Evolutionary conservation across 805 yeast species (phyloP), one percentile per base, ranked within the genome.

Genomic region (Wickerhamiella parazyma): DNA sequence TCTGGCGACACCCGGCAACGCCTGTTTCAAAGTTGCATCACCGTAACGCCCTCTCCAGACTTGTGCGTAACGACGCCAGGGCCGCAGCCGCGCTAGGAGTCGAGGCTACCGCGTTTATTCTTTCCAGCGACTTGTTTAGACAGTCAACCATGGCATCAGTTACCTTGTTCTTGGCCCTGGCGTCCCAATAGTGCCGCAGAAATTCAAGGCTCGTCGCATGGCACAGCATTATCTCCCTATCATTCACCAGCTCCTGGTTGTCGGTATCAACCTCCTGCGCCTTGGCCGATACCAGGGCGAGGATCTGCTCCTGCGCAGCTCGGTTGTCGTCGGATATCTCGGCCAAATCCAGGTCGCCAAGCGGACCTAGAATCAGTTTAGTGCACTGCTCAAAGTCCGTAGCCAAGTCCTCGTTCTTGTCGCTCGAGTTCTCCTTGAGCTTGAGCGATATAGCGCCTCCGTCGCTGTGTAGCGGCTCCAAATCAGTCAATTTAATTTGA

Each of bases 121-220:
- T 11, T 6, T 39, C 36, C 22, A 39, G 36, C 17, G 36, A 29
- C 20, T 39, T 39, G 7, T 6, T 3, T 2, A 39, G 21, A 18
- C 42, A 39, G 20, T 31, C 36, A 8, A 21, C 33, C 11, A 39
- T n/a, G 12, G 18, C 22, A 5, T 20, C 44, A 24, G 39, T 9
- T 21, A 38, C 33, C 26, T 18, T 21, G 9, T 19, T 19, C 20
- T 24, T 22, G 11, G 12, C 17, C 17, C 17, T 20, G 21, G 47
- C 47, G 3, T 33, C 35, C 80, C 87, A 82, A 57, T 80, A 82
- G 57, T 81, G 93, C 45, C 75, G 72, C 33, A 82, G 60, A 55
- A 81, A 82, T 57, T 81, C 93, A 29, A 78, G 69, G 2, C 87
- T 75, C 0, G 91, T 79, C 1, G 79, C 73, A 55, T 82, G 87